Evolutionary conservation across 768 basidiomycete genomes (phyloP), one percentile per base, ranked within the genome.

Genomic region (Mycena rosella): DNA sequence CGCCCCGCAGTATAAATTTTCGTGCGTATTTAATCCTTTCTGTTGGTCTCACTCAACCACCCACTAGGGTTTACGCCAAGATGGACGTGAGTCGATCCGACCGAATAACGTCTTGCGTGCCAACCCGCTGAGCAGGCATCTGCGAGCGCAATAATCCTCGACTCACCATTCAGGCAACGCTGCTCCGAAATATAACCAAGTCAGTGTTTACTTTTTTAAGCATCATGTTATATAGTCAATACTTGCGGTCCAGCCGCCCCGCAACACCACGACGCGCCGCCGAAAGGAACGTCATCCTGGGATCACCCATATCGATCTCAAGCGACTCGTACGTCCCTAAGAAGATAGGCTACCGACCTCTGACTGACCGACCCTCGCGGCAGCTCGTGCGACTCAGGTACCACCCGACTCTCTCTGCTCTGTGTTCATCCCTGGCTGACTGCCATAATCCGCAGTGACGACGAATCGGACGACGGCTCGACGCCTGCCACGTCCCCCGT

Each of bases 251-350:
- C 5, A 63, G 27, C n/a, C 15, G 29, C 11, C 22, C 36, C 10
- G 36, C 1, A 53, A 53, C n/a, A 42, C 52, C 40, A 10, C 38
- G 27, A 26, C 3, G 40, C 15, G 22, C 18, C 24, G 51, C n/a
- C n/a, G n/a, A 58, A 9, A 42, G 40, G 17, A 0, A 20, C 3
- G 30, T 40, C 10, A n/a, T 57, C 3, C 38, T 49, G 38, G 32
- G 63, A 11, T 65, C 63, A 5, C 63, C 63, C 3, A 64, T 64
- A 36, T 64, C 63, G 3, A 65, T 65, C 14, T 64, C 63, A 4
- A 63, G 62, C 14, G 62, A 48, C 40, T 51, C 55, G 63, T 58
- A 29, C 20, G 63, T 56, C n/a, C n/a, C n/a, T n/a, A n/a, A n/a
- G n/a, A n/a, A n/a, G n/a, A n/a, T n/a, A n/a, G n/a, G n/a, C n/a